Conservation (phyloP, 768 basidiomycete genomes). For the Phylloporus sp. region DNA sequence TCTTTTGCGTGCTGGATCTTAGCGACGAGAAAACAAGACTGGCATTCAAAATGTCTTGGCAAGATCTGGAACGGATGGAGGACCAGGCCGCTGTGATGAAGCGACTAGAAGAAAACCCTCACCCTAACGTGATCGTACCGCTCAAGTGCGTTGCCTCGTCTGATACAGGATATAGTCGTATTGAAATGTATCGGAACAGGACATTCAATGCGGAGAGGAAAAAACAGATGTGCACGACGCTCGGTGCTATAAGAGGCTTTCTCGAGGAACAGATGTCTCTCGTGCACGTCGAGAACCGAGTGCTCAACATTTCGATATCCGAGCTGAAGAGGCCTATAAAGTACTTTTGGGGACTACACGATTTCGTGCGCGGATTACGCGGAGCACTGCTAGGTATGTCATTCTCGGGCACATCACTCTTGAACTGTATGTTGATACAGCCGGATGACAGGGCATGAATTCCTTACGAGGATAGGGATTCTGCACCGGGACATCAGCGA, state of each 20-base stretch:
- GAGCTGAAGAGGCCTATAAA: background rate
- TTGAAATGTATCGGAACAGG: background rate
- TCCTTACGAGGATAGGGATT: background rate
- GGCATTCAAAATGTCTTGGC: background rate
- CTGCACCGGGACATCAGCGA: background rate
- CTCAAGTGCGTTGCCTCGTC: background rate
- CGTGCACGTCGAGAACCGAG: background rate
- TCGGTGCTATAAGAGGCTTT: background rate
- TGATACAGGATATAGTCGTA: background rate
- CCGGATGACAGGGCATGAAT: background rate
- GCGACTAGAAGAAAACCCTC: background rate
- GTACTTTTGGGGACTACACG: constrained; percentile 1
- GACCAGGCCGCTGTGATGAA: background rate
- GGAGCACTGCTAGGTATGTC: background rate
- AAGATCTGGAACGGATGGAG: background rate
- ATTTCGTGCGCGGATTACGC: background rate
- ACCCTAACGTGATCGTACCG: constrained; percentile 1
- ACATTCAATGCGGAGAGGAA: background rate
- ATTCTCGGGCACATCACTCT: background rate
- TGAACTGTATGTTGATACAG: too few relatives aligned
- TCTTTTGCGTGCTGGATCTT: constrained; percentile 1
- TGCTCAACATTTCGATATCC: background rate
- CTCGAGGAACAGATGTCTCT: background rate
- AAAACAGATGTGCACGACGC: background rate
- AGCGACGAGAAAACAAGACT: background rate